Evolutionary conservation across 2,329 filamentous ascomycete genomes (phyloP).

Genomic region (Corinectria fuckeliana): DNA sequence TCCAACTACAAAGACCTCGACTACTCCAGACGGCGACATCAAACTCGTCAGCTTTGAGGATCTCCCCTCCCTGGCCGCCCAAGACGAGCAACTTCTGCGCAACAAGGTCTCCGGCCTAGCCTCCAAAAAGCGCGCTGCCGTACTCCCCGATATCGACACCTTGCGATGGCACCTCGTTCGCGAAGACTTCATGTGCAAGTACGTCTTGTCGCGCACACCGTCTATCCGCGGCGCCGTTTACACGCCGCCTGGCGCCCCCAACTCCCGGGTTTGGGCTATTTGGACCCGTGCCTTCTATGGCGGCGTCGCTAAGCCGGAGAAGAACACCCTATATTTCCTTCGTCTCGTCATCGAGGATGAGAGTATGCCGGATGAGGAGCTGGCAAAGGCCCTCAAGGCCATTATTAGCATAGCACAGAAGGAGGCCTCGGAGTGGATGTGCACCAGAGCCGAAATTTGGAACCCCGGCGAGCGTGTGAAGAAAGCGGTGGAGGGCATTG

Average conservation of each 20-base stretch:
- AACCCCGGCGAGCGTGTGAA: constrained; percentile 69
- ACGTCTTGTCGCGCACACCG: constrained; percentile 64
- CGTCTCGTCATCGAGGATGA: constrained; percentile 70
- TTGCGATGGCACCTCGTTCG: constrained; percentile 71
- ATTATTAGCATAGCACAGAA: constrained; percentile 71
- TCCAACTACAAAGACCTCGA: constrained; percentile 40
- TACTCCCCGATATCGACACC: constrained; percentile 43
- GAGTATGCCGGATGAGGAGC: constrained; percentile 46
- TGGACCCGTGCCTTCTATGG: constrained; percentile 74
- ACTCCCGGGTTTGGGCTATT: constrained; percentile 72
- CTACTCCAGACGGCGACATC: constrained; percentile 37
- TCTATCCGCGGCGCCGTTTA: constrained; percentile 74
- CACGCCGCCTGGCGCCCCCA: constrained; percentile 50
- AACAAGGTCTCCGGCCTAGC: constrained; percentile 51
- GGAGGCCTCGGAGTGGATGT: constrained; percentile 75
- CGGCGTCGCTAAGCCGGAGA: constrained; percentile 57
- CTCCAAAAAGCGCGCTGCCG: constrained; percentile 42
- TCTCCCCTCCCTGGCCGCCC: constrained; percentile 65
- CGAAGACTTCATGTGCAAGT: constrained; percentile 77
- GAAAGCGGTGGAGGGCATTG: constrained; percentile 51
- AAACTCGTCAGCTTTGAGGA: constrained; percentile 63
- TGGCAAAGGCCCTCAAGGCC: constrained; percentile 62
- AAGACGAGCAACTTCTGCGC: constrained; percentile 69
- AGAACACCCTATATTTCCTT: constrained; percentile 74
- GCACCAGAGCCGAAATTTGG: constrained; percentile 79